Percentiles rank a stretch among this genome's conserved stretches.
phyloP scores from a whole-genome alignment of 192 early-diverging fungal species.

The Backusella luteola region DNA sequence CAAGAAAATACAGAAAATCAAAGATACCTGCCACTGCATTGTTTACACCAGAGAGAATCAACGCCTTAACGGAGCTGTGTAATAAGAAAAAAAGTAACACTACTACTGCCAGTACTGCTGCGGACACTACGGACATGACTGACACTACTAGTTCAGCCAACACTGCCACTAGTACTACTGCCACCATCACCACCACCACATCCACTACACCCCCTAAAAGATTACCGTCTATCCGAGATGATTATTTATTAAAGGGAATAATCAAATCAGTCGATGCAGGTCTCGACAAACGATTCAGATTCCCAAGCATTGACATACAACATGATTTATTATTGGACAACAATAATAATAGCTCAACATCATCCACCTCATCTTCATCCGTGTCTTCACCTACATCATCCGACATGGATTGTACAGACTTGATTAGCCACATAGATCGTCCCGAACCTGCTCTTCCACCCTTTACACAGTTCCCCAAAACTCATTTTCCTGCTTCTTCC shows the following conservation, averaged over 20 bases:
- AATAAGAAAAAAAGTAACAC: not conserved
- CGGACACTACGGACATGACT: too few species aligned
- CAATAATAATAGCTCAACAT: not conserved
- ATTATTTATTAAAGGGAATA: not conserved
- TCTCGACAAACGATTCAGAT: slow-evolving; percentile 3
- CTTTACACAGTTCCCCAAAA: not conserved
- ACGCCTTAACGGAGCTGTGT: not conserved
- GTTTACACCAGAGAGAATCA: not conserved
- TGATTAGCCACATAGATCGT: not conserved
- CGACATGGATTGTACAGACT: not conserved
- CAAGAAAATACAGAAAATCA: slow-evolving; percentile 10
- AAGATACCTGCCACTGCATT: slow-evolving; percentile 3
- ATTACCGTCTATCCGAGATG: not conserved
- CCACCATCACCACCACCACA: not conserved
- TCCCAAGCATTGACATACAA: not conserved
- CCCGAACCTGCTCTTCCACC: slow-evolving; percentile 3
- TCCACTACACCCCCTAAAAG: not conserved
- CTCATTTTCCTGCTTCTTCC: not conserved
- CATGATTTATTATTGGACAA: not conserved
- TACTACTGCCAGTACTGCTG: not conserved
- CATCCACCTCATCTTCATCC: not conserved
- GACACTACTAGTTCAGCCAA: too few species aligned
- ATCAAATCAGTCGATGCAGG: not conserved
- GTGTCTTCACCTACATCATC: not conserved
- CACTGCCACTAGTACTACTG: not conserved